These are phyloP conservation scores for Lipomyces kockii DNA, from an alignment of 805 yeast genomes.

Conservation along the genomic window DNA sequence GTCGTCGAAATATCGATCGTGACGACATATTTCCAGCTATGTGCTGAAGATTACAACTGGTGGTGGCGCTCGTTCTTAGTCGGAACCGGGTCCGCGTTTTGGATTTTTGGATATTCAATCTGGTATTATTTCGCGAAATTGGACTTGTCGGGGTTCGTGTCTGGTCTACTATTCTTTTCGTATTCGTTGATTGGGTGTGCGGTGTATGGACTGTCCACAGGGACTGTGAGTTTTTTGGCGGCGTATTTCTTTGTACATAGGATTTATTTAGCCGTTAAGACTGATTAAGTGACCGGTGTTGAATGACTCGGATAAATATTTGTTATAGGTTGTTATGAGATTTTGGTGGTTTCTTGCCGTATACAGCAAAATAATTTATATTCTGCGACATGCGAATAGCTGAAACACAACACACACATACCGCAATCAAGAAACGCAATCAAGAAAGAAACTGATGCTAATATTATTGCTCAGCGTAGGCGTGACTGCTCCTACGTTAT, in stretches of 20 bases:
- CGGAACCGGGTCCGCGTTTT: conserved; percentile 74
- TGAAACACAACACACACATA: no score
- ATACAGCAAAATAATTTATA: no score
- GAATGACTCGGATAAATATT: neutral
- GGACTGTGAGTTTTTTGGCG: conserved; percentile 72
- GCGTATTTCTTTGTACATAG: conserved; percentile 67
- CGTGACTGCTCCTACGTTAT: no score
- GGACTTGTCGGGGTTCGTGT: conserved; percentile 67
- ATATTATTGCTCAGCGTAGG: no score
- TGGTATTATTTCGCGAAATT: conserved; percentile 66
- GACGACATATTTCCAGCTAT: conserved; percentile 65
- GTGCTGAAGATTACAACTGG: conserved; percentile 67
- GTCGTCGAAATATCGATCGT: conserved; percentile 74
- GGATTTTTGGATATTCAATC: conserved; percentile 67
- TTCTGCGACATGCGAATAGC: no score
- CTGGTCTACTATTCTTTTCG: conserved; percentile 68
- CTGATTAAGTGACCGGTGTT: conserved; percentile 49
- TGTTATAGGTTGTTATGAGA: neutral
- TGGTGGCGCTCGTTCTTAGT: conserved; percentile 80
- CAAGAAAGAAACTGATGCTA: no score
- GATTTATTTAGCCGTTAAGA: conserved; percentile 63
- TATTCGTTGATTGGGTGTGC: conserved; percentile 70
- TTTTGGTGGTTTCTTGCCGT: no score
- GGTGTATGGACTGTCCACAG: conserved; percentile 70
- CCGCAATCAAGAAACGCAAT: no score